Evolutionary conservation across 352 stramenopile genomes (phyloP).

Genomic region (Pseudoperonospora humuli): DNA sequence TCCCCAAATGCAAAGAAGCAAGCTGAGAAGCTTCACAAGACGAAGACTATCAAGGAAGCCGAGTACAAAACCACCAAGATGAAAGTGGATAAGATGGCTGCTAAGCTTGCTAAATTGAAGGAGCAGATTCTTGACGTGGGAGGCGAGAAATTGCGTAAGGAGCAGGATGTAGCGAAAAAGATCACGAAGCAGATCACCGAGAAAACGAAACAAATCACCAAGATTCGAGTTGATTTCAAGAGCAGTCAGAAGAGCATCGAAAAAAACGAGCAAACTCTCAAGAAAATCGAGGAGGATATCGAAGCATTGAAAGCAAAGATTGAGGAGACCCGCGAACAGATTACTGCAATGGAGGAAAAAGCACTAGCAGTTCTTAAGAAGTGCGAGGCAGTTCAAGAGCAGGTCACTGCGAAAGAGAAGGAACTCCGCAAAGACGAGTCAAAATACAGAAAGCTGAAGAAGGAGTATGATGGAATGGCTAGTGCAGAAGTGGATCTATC

Average conservation of each 20-base stretch:
- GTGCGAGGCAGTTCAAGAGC: conserved; percentile 87
- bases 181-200: conserved; percentile 80
- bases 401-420: conserved; percentile 83
- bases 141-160: conserved; percentile 90
- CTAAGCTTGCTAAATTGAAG: conserved; percentile 87
- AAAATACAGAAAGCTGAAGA: conserved; percentile 85
- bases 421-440: conserved; percentile 65
- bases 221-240: conserved; percentile 81
- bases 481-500: conserved; percentile 91
- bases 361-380: conserved; percentile 87
- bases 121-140: conserved; percentile 94
- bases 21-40: conserved; percentile 73
- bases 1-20: conserved; percentile 84
- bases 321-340: conserved; percentile 81
- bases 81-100: conserved; percentile 62
- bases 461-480: conserved; percentile 85
- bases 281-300: conserved; percentile 72
- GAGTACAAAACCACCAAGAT: conserved; percentile 72
- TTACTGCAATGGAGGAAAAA: conserved; percentile 89
- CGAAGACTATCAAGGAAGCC: conserved; percentile 83
- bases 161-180: conserved; percentile 83
- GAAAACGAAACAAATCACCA: conserved; percentile 86
- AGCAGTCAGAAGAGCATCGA: conserved; percentile 73
- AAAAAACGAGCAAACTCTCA: conserved; percentile 55
- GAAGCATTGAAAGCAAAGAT: conserved; percentile 63